Evolutionary conservation across 1,139 yeast species (phyloP), one percentile per base, ranked within the genome.

Genomic region (Yamadazyma dendronema): DNA sequence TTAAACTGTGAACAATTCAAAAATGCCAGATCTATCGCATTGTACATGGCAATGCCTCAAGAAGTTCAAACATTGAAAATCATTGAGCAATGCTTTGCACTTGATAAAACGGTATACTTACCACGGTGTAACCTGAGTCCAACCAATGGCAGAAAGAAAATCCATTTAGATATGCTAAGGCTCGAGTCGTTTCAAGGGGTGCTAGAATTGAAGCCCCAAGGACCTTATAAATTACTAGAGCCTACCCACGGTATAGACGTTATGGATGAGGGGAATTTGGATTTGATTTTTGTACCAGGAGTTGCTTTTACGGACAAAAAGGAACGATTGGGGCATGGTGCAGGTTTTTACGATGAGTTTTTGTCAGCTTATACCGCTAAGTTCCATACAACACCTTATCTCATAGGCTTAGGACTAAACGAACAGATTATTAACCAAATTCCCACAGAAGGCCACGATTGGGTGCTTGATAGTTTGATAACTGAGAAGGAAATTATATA

Each of bases 261-360:
- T 0, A 54, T 77, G 46, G 61, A 39, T 2, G 37, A 55, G 0
- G 81, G 62, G 0, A 57, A 75, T 0, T 59, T 92, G 22, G 97
- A 90, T 49, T 52, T 89, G 19, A 65, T 92, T 7, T 60, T 92
- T 2, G 67, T 92, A 0, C 98, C 97, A 0, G 97, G 95, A 0
- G 82, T 92, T 1, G 96, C 88, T 1, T 90, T 87, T 55, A 72
- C 84, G 3, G 48, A 42, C 1, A 37, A 49, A 7, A 77, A 81
- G 35, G 63, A 68, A 24, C 60, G 98, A 40, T 57, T 92, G 19
- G 98, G 97, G 0, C 96, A 89, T 56, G 98, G 98, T 1, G 94
- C 83, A 9, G 98, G 97, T 0, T 89, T 77, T 58, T 92, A 92
- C 57, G 97, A 92, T 57, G 87, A 82, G 47, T 90, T 78, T 54